Conservation (phyloP, 306 rosid genomes). For the Rubus idaeus region DNA sequence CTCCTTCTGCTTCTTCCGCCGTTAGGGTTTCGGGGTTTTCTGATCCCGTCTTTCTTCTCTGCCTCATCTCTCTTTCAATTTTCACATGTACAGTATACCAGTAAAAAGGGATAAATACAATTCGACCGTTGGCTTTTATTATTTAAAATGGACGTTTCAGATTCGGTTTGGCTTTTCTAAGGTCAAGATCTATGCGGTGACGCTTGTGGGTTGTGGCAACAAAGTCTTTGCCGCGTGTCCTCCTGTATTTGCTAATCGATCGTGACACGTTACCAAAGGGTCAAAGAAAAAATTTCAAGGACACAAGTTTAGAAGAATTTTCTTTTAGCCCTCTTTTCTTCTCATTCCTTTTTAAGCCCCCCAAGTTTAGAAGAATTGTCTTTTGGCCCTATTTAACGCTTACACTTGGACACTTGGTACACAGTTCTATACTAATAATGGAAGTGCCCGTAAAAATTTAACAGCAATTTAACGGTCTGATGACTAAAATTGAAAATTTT, state of each 20-base stretch:
- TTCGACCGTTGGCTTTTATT: constrained; percentile 66
- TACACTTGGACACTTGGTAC: no score
- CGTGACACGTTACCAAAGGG: no score
- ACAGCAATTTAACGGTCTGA: no score
- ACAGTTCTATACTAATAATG: no score
- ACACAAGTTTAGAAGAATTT: background rate
- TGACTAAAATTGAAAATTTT: no score
- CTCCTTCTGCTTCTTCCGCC: constrained; percentile 24
- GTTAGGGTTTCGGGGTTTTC: constrained; percentile 35
- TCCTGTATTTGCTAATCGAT: no score
- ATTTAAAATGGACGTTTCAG: background rate
- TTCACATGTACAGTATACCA: background rate
- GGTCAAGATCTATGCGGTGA: background rate
- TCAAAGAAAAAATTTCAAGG: background rate
- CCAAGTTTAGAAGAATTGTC: no score
- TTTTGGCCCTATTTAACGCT: no score
- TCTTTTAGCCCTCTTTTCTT: no score
- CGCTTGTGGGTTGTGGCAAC: background rate
- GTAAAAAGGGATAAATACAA: constrained; percentile 14
- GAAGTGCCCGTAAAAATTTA: no score
- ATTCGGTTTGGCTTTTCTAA: background rate
- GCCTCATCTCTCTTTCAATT: constrained; percentile 38
- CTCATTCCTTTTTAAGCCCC: no score
- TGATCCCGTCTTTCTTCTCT: constrained; percentile 44
- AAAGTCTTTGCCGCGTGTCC: background rate